These are phyloP conservation scores for Leccinum incarnatum DNA, from an alignment of 768 basidiomycete species.

Conservation along the genomic window DNA sequence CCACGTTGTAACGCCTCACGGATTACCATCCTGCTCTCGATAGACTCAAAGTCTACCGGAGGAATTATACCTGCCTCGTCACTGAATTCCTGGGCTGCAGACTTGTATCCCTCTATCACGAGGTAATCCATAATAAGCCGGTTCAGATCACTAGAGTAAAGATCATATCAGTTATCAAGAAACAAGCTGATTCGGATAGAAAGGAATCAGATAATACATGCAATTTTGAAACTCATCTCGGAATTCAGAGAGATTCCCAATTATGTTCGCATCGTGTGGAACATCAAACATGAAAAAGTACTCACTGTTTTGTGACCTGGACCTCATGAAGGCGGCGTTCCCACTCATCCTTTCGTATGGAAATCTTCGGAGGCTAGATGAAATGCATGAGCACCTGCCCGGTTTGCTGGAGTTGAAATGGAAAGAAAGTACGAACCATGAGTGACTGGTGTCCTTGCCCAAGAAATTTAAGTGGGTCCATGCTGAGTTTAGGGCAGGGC, in stretches of 20 bases:
- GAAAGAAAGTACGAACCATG: constrained; percentile 31
- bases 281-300: constrained; percentile 26
- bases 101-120: constrained; percentile 95
- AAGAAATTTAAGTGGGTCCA: constrained; percentile 32
- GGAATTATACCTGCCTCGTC: constrained; percentile 77
- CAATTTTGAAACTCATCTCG: constrained; percentile 68
- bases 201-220: constrained; percentile 84
- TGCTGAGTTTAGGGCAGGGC: constrained; percentile 39
- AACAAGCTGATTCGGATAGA: constrained; percentile 23
- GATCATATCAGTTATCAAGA: constrained; percentile 18
- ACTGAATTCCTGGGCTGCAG: constrained; percentile 93
- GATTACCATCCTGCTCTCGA: constrained; percentile 92
- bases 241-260: constrained; percentile 99
- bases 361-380: constrained; percentile 48
- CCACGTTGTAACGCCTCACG: constrained; percentile 92
- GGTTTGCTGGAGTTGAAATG: not conserved
- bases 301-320: constrained; percentile 86
- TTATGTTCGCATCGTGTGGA: constrained; percentile 61
- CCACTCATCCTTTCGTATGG: constrained; percentile 83
- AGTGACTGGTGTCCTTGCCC: constrained; percentile 12
- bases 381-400: constrained; percentile 1
- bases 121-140: constrained; percentile 96
- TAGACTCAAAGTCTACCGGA: constrained; percentile 85
- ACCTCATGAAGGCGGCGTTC: constrained; percentile 79
- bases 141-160: constrained; percentile 77